Conservation (phyloP, 208 protist genomes). For the Naegleria fowleri region DNA sequence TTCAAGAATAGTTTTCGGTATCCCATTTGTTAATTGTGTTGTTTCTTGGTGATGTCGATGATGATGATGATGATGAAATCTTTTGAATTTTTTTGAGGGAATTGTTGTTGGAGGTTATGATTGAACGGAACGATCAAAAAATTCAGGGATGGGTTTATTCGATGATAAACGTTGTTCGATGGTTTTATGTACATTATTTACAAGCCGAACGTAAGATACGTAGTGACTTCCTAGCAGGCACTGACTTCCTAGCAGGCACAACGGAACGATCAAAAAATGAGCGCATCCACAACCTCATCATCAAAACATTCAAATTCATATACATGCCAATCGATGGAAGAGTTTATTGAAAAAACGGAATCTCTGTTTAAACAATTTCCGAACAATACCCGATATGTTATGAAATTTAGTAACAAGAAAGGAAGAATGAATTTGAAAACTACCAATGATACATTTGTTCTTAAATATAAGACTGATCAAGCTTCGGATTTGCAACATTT, state of each 20-base stretch:
- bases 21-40: neutral
- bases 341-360: neutral
- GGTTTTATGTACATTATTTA: no score
- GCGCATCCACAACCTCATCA: neutral
- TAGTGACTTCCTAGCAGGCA: no score
- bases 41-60: neutral
- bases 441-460: neutral
- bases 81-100: no score
- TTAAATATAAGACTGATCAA: neutral
- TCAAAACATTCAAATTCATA: neutral
- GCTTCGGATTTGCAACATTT: neutral
- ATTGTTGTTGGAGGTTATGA: no score
- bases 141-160: no score
- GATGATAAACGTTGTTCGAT: no score
- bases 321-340: neutral
- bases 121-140: no score
- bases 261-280: no score
- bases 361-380: neutral
- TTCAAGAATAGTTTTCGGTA: neutral
- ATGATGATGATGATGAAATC: no score
- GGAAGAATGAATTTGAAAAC: neutral
- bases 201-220: no score
- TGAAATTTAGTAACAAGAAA: conserved; percentile 14
- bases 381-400: neutral
- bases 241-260: no score